These are phyloP conservation scores for Didymella arachidicola DNA, from an alignment of 2,329 filamentous ascomycete genomes.

Conservation along the genomic window DNA sequence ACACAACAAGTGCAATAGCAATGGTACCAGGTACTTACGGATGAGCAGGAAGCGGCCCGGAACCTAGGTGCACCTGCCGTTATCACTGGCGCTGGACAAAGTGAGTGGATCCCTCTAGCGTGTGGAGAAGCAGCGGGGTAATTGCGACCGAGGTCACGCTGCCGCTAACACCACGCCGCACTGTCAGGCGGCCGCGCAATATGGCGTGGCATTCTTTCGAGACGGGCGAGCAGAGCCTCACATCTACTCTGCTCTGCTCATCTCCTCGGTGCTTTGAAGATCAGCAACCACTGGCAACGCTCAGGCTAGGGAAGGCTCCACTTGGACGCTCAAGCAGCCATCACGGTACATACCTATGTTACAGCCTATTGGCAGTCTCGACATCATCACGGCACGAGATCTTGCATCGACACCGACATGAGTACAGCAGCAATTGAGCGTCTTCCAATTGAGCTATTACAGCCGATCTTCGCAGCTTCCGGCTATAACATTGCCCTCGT, in stretches of 20 bases:
- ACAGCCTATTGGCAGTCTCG: neutral
- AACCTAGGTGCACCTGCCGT: constrained; percentile 1
- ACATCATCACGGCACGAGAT: constrained; percentile 1
- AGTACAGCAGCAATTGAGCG: constrained; percentile 50
- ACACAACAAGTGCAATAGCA: no score
- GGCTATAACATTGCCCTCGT: constrained; percentile 54
- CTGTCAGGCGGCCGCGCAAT: constrained; percentile 9
- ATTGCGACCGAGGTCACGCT: constrained; percentile 18
- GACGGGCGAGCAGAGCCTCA: constrained; percentile 4
- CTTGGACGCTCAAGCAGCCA: neutral
- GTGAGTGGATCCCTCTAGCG: constrained; percentile 4
- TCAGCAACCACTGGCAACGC: neutral
- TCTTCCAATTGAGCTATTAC: constrained; percentile 61
- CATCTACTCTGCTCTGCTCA: neutral
- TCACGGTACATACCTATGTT: constrained; percentile 7
- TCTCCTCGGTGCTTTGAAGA: neutral
- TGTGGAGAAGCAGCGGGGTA: constrained; percentile 16
- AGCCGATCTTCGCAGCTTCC: constrained; percentile 60
- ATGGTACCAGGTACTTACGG: neutral
- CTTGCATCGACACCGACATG: constrained; percentile 16
- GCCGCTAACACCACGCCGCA: constrained; percentile 9
- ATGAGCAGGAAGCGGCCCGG: neutral
- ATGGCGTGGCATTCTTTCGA: constrained; percentile 18
- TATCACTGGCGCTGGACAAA: constrained; percentile 1
- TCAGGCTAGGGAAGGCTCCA: neutral